Conservation (phyloP, 495 filamentous ascomycete species). For the Viridothelium virens region DNA sequence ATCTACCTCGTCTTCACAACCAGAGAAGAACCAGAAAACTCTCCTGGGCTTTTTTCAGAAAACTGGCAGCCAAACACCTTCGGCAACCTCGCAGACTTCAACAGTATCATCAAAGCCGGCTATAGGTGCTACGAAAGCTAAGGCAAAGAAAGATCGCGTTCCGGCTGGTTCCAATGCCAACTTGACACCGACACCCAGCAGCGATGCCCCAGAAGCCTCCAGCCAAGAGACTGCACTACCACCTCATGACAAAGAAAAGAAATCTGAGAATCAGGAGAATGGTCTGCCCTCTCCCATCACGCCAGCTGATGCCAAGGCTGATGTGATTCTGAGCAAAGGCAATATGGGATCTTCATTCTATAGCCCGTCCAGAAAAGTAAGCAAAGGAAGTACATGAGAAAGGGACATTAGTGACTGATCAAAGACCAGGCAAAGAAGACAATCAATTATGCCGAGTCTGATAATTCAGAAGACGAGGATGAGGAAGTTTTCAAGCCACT, state of each 20-base stretch:
- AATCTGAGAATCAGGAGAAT: constrained; percentile 38
- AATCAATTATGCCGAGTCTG: constrained; percentile 60
- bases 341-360: constrained; percentile 36
- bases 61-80: constrained; percentile 25
- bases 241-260: constrained; percentile 19
- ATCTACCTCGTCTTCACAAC: constrained; percentile 41
- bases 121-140: constrained; percentile 32
- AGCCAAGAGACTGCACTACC: constrained; percentile 44
- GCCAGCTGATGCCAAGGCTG: constrained; percentile 33
- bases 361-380: constrained; percentile 57
- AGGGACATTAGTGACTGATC: not conserved
- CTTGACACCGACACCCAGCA: constrained; percentile 73
- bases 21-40: constrained; percentile 54
- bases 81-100: constrained; percentile 12
- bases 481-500: constrained; percentile 42
- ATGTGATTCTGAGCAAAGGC: constrained; percentile 31
- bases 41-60: constrained; percentile 85
- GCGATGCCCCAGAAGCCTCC: constrained; percentile 53
- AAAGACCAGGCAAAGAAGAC: constrained; percentile 40
- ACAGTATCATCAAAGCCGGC: constrained; percentile 22
- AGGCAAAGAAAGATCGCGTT: constrained; percentile 25
- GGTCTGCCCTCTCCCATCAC: constrained; percentile 34
- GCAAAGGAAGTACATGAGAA: not conserved
- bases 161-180: constrained; percentile 18
- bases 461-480: constrained; percentile 54